Evolutionary conservation across 225 moss, liverwort and hornwort species (phyloP).

Genomic region (Pleurozium schreberi): DNA sequence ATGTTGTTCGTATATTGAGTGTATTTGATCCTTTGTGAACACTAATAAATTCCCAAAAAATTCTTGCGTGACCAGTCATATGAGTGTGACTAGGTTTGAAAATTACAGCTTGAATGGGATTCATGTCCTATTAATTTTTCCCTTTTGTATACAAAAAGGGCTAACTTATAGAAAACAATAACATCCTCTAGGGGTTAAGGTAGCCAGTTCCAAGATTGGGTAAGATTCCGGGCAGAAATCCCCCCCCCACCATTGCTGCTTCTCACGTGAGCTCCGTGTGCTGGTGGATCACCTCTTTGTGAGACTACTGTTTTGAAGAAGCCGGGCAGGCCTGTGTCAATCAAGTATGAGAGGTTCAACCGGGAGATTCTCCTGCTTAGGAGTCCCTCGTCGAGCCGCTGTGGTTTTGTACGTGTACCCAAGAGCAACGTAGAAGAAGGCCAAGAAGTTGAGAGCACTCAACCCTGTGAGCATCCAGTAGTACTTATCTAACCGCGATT

Average conservation of each 20-base stretch:
- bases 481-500: slow-evolving; percentile 60
- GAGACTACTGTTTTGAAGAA: background rate
- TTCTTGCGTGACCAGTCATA: too few relatives aligned
- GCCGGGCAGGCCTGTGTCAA: background rate
- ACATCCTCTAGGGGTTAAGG: too few relatives aligned
- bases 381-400: background rate
- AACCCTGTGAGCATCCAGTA: slow-evolving; percentile 53
- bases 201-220: too few relatives aligned
- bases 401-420: slow-evolving; percentile 34
- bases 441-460: slow-evolving; percentile 37
- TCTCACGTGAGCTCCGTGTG: background rate
- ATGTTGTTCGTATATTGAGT: too few relatives aligned
- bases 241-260: background rate
- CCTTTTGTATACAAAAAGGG: too few relatives aligned
- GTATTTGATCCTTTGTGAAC: too few relatives aligned
- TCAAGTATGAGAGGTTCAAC: background rate
- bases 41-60: too few relatives aligned
- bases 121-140: too few relatives aligned
- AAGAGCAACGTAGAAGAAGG: slow-evolving; percentile 42
- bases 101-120: too few relatives aligned
- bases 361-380: background rate
- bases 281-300: background rate
- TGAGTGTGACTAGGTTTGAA: too few relatives aligned
- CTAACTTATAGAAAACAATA: too few relatives aligned
- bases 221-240: background rate